phyloP scores from a whole-genome alignment of 805 yeast genomes.

The Cyberlindnera japonica region DNA sequence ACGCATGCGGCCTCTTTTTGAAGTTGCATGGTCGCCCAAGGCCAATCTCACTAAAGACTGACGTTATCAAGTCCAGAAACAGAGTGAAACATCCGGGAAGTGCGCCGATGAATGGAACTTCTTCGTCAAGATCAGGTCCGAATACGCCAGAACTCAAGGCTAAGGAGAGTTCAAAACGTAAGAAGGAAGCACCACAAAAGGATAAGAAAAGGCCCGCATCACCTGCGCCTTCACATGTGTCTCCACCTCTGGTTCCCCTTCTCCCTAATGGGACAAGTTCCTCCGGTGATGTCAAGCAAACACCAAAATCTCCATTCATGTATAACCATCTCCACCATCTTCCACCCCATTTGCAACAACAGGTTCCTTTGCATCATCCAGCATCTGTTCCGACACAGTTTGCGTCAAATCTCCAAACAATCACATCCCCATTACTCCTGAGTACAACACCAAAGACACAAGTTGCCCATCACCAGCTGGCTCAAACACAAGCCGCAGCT shows the following conservation, averaged over 20 bases:
- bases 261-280: constrained; percentile 31
- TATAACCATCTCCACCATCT: constrained; percentile 28
- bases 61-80: constrained; percentile 87
- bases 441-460: constrained; percentile 38
- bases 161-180: constrained; percentile 14
- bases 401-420: constrained; percentile 59
- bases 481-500: constrained; percentile 30
- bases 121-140: constrained; percentile 16
- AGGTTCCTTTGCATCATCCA: constrained; percentile 45
- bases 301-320: constrained; percentile 22
- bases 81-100: constrained; percentile 56
- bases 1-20: constrained; percentile 88
- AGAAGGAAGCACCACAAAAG: constrained; percentile 2
- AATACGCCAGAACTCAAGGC: constrained; percentile 24
- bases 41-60: constrained; percentile 87
- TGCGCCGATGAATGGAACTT: constrained; percentile 6
- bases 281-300: constrained; percentile 4
- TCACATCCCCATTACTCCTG: constrained; percentile 61
- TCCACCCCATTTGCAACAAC: constrained; percentile 27
- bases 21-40: constrained; percentile 91
- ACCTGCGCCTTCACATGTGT: constrained; percentile 18
- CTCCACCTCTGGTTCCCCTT: constrained; percentile 40
- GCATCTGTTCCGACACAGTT: constrained; percentile 67
- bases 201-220: constrained; percentile 8
- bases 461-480: constrained; percentile 33